Evolutionary conservation across 1,139 yeast species (phyloP), one percentile per base, ranked within the genome.

Genomic region (Suhomyces bolitotheri): DNA sequence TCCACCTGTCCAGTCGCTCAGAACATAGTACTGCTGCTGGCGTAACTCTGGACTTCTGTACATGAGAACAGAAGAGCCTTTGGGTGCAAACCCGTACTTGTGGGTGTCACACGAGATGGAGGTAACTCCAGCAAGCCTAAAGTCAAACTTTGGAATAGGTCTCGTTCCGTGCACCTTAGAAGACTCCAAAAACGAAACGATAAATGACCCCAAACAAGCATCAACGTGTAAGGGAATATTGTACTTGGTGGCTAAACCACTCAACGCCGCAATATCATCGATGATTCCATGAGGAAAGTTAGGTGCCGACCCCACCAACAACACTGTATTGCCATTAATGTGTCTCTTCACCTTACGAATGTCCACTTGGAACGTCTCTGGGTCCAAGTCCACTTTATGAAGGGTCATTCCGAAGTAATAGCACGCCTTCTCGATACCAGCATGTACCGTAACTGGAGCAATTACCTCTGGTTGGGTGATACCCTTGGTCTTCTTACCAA

Each of bases 101-200:
- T 92, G 98, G 12, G 97, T 90, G 57, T 92, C 98, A 62, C 97
- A 92, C 9, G 96, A 86, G 42, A 92, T 90, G 4, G 97, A 89
- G 1, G 97, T 92, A n/a, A 92, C 97, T 25, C 97, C 97, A 1
- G 88, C 83, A 2, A 88, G 73, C 45, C 94, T 68, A 62, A 92
- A 92, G 58, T 92, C 98, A 62, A 90, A 90, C 12, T 65, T 51
- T 11, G 94, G 90, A 1, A 80, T 54, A 10, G 25, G 58, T 8
- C 21, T 40, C 25, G 53, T 52, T 3, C 63, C 73, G 31, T 74
- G 74, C 39, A 80, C 77, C 4, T 80, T 79, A 3, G 89, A 76
- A 39, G 75, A 73, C 42, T 79, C 80, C 63, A 87, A 76, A 58
- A 83, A 89, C 1, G 96, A 80, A 23, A 88, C 87, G 31, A 90